Conservation (phyloP, 2,329 filamentous ascomycete genomes). For the Fusarium globosum region DNA sequence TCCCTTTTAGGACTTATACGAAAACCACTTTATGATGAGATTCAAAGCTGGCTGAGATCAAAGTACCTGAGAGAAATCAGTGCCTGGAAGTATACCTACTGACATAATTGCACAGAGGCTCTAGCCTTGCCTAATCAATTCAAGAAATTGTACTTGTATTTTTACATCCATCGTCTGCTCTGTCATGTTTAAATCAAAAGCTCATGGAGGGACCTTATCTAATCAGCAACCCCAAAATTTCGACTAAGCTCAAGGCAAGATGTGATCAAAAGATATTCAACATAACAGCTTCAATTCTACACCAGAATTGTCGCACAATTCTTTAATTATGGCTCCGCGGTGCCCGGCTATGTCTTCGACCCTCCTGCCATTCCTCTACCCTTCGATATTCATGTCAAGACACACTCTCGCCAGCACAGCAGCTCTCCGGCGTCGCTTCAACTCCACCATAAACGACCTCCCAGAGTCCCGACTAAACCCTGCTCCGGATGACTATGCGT, state of each 20-base stretch:
- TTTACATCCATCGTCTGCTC: background rate
- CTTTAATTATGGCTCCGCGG: slow-evolving; percentile 44
- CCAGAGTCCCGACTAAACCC: slow-evolving; percentile 78
- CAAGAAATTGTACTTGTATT: background rate
- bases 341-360: slow-evolving; percentile 41
- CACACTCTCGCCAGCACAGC: slow-evolving; percentile 16
- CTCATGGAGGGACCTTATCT: slow-evolving; percentile 28
- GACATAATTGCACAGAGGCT: background rate
- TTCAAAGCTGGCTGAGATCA: background rate
- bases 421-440: slow-evolving; percentile 39
- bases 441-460: slow-evolving; percentile 51
- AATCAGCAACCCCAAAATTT: slow-evolving; percentile 35
- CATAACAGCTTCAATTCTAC: slow-evolving; percentile 6
- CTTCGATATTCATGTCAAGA: slow-evolving; percentile 52
- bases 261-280: slow-evolving; percentile 11
- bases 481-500: slow-evolving; percentile 82
- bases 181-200: background rate
- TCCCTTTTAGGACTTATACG: slow-evolving; percentile 39
- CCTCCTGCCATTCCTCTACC: slow-evolving; percentile 60
- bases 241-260: slow-evolving; percentile 2
- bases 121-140: background rate
- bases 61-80: background rate
- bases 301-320: slow-evolving; percentile 10
- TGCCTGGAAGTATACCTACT: background rate
- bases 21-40: background rate